phyloP scores from a whole-genome alignment of 208 protist species.

The Acanthamoeba lenticulata region DNA sequence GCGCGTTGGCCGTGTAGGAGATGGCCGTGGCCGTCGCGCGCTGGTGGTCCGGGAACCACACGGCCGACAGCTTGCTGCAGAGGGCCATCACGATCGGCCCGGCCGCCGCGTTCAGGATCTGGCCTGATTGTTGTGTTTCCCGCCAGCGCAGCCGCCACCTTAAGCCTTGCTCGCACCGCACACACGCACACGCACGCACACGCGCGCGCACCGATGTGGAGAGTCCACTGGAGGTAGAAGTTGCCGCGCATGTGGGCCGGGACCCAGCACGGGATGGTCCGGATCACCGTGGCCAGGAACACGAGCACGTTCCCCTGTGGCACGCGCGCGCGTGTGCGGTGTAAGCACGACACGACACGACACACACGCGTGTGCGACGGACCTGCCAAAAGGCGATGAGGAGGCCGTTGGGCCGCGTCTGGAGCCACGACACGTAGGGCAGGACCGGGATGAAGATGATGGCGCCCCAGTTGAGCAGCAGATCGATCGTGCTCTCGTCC shows the following conservation, averaged over 20 bases:
- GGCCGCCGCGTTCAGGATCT: conserved; percentile 34
- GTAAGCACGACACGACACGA: not conserved
- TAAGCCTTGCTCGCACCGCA: not conserved
- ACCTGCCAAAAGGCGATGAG: conserved; percentile 66
- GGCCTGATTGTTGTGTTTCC: not conserved
- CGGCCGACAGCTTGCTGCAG: conserved; percentile 36
- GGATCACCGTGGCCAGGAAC: conserved; percentile 8
- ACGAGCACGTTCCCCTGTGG: not conserved
- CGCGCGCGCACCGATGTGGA: not conserved
- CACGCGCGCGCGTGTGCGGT: not conserved
- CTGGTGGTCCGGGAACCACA: conserved; percentile 47
- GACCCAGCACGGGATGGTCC: conserved; percentile 48
- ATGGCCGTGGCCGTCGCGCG: conserved; percentile 38
- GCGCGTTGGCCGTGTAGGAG: conserved; percentile 12
- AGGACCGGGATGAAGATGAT: conserved; percentile 67
- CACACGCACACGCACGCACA: not conserved
- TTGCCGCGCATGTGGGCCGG: not conserved
- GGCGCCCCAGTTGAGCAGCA: conserved; percentile 59
- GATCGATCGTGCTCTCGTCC: conserved; percentile 44
- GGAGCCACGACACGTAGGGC: conserved; percentile 63
- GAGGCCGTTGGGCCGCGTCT: conserved; percentile 56
- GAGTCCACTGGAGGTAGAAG: conserved; percentile 54
- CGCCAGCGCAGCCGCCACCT: no score
- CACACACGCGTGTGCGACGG: not conserved
- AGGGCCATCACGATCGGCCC: conserved; percentile 35